These are phyloP conservation scores for Cairneyella variabilis DNA, from an alignment of 495 filamentous ascomycete genomes.

Conservation along the genomic window DNA sequence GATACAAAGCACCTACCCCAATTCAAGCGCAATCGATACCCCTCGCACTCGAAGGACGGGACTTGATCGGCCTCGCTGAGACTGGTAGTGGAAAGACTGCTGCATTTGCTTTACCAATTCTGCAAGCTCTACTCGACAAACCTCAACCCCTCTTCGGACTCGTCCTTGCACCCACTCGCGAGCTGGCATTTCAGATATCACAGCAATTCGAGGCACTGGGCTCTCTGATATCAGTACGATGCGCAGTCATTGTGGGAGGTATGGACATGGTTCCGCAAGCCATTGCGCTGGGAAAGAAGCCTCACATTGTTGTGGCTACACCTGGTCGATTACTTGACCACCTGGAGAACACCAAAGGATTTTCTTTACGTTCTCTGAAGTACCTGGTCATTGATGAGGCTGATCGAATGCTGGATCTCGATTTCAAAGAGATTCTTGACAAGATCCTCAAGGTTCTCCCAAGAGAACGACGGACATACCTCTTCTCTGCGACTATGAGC, in stretches of 20 bases:
- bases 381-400: slow-evolving; percentile 96
- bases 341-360: slow-evolving; percentile 94
- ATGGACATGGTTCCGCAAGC: slow-evolving; percentile 92
- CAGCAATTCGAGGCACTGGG: slow-evolving; percentile 81
- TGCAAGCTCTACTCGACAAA: slow-evolving; percentile 81
- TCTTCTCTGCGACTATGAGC: slow-evolving; percentile 93
- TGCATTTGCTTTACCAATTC: slow-evolving; percentile 84
- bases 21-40: slow-evolving; percentile 79
- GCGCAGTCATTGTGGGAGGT: slow-evolving; percentile 79
- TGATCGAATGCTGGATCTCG: slow-evolving; percentile 86
- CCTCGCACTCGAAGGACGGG: slow-evolving; percentile 71
- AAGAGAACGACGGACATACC: slow-evolving; percentile 72
- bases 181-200: slow-evolving; percentile 87
- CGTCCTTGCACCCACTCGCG: slow-evolving; percentile 84
- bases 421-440: slow-evolving; percentile 88
- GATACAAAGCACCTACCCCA: slow-evolving; percentile 78
- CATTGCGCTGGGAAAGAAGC: slow-evolving; percentile 86
- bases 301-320: slow-evolving; percentile 84
- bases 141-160: slow-evolving; percentile 75
- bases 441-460: slow-evolving; percentile 91
- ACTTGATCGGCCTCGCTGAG: slow-evolving; percentile 90
- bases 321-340: slow-evolving; percentile 90
- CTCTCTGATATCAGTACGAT: slow-evolving; percentile 73
- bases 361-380: slow-evolving; percentile 71
- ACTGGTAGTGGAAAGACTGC: slow-evolving; percentile 94